A percentile compares a stretch with the other conserved stretches of the same genome.
Conservation (phyloP, 257 asterid genomes). For the Rubia yunnanensis region DNA sequence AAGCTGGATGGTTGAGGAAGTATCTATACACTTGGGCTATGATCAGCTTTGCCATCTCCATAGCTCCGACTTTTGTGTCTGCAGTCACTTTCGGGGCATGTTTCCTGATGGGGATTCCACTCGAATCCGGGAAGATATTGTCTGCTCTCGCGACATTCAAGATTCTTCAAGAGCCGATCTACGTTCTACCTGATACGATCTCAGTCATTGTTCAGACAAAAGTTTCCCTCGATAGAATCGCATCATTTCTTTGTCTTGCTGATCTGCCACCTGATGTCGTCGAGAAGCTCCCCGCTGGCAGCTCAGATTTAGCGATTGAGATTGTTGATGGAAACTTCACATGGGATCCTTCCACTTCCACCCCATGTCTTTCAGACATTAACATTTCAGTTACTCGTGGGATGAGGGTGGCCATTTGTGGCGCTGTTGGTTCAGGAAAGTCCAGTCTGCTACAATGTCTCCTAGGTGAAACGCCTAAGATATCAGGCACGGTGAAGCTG, state of each 20-base stretch:
- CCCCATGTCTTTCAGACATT: neutral
- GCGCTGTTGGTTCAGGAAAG: conserved; percentile 4
- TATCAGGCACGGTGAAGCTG: neutral
- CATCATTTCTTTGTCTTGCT: conserved; percentile 66
- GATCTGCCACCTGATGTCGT: conserved; percentile 49
- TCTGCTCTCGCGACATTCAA: conserved; percentile 5
- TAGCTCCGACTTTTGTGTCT: conserved; percentile 65
- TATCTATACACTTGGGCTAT: conserved; percentile 44
- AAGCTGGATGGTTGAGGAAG: conserved; percentile 58
- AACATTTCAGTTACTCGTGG: neutral
- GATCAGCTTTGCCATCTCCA: conserved; percentile 49
- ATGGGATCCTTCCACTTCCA: conserved; percentile 30
- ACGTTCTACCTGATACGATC: neutral
- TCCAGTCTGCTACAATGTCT: neutral
- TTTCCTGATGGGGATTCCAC: neutral
- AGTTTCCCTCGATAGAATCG: conserved; percentile 73
- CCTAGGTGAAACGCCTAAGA: neutral
- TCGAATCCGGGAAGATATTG: conserved; percentile 4
- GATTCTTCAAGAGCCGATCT: conserved; percentile 3
- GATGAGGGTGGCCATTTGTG: conserved; percentile 4
- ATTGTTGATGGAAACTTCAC: conserved; percentile 56
- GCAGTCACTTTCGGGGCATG: conserved; percentile 48
- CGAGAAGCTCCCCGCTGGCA: conserved; percentile 43
- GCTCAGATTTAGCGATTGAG: conserved; percentile 46
- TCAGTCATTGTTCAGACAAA: conserved; percentile 26